Percentiles rank a stretch among this genome's conserved stretches.
phyloP scores from a whole-genome alignment of 352 stramenopile species.

The Phytophthora tentaculata region DNA sequence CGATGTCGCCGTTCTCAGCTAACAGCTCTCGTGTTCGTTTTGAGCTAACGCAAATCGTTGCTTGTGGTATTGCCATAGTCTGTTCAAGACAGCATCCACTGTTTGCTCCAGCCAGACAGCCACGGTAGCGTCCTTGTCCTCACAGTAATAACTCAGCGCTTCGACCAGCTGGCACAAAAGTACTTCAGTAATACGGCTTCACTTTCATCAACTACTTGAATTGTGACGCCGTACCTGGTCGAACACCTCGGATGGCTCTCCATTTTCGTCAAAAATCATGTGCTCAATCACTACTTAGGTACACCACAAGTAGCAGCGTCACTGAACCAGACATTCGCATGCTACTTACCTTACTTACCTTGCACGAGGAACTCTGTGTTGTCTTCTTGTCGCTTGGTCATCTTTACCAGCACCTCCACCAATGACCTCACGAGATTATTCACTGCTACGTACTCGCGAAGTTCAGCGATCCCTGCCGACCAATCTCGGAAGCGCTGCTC shows the following conservation, averaged over 20 bases:
- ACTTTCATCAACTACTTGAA: too few species aligned
- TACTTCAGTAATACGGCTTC: constrained; percentile 1
- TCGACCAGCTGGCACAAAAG: constrained; percentile 19
- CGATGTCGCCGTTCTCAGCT: neutral
- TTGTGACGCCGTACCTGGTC: constrained; percentile 24
- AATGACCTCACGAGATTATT: constrained; percentile 16
- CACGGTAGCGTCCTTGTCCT: constrained; percentile 16
- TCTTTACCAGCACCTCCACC: constrained; percentile 23
- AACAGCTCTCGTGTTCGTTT: constrained; percentile 6
- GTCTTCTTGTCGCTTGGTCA: constrained; percentile 20
- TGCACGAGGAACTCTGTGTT: constrained; percentile 24
- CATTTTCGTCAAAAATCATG: constrained; percentile 33
- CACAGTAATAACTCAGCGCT: constrained; percentile 23
- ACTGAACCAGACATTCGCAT: too few species aligned
- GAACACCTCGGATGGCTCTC: constrained; percentile 27
- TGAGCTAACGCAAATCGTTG: constrained; percentile 16
- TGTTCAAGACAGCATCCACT: constrained; percentile 18
- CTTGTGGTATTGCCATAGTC: constrained; percentile 30
- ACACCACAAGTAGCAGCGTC: neutral
- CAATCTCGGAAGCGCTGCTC: constrained; percentile 30
- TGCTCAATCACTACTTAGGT: constrained; percentile 38
- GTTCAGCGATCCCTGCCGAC: constrained; percentile 15
- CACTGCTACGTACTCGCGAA: constrained; percentile 26
- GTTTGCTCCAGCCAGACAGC: constrained; percentile 29
- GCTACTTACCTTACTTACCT: constrained; percentile 14